A percentile compares a stretch with the other conserved stretches of the same genome.
These are phyloP conservation scores for Phytophthora tubulina DNA, from an alignment of 352 stramenopile species.

Conservation along the genomic window DNA sequence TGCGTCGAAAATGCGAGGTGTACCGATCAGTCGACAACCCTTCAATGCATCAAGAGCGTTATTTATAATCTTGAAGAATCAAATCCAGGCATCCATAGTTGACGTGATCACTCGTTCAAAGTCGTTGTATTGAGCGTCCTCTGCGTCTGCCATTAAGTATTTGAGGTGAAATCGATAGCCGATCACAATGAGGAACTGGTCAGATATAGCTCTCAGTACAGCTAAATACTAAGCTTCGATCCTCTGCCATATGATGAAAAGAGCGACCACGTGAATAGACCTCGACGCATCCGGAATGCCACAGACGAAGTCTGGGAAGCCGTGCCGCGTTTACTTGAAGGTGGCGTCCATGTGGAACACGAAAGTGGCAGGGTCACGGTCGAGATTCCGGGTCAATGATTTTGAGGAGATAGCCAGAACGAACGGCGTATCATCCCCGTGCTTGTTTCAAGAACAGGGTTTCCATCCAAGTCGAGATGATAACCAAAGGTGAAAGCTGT, in stretches of 20 bases:
- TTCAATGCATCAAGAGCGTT: constrained; percentile 11
- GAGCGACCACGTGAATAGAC: constrained; percentile 14
- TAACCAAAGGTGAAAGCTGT: neutral
- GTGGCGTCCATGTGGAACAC: constrained; percentile 28
- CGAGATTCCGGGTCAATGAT: neutral
- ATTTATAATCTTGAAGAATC: constrained; percentile 30
- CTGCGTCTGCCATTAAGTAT: constrained; percentile 22
- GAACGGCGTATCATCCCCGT: neutral
- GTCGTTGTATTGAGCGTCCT: constrained; percentile 21
- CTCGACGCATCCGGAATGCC: neutral
- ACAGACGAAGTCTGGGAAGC: constrained; percentile 24
- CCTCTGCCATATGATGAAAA: constrained; percentile 26
- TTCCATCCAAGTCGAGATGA: neutral
- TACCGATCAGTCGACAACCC: neutral
- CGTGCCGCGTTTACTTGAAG: constrained; percentile 29
- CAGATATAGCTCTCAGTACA: neutral
- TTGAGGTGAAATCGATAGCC: neutral
- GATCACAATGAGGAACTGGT: constrained; percentile 1
- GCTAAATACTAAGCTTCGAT: neutral
- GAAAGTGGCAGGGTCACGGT: constrained; percentile 4
- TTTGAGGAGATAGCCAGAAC: neutral
- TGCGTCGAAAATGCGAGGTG: neutral
- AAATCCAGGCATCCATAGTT: constrained; percentile 19
- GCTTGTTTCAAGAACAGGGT: neutral
- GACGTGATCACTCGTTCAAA: constrained; percentile 7